phyloP scores from a whole-genome alignment of 768 basidiomycete species.

The Chalciporus piperatus region DNA sequence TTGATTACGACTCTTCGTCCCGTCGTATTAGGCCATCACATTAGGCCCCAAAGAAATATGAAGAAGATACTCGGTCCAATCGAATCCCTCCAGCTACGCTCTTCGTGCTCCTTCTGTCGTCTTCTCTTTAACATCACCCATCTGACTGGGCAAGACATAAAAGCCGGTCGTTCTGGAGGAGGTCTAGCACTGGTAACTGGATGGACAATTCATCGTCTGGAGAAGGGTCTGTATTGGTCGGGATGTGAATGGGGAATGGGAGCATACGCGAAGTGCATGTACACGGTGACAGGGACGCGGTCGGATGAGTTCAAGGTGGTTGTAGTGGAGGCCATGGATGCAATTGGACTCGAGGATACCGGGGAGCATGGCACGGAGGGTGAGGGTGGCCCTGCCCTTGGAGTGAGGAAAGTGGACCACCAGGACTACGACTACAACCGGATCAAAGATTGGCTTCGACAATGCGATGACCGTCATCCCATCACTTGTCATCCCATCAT shows the following conservation, averaged over 20 bases:
- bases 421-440: not conserved
- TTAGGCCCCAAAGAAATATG: not conserved
- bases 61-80: not conserved
- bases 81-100: not conserved
- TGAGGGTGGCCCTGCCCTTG: not conserved
- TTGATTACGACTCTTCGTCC: not conserved
- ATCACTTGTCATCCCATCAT: slow-evolving; percentile 2
- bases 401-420: slow-evolving; percentile 5
- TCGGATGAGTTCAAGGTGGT: not conserved
- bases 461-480: slow-evolving; percentile 8
- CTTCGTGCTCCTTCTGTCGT: not conserved
- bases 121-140: not conserved
- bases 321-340: slow-evolving; percentile 1
- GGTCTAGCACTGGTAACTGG: not conserved
- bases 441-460: slow-evolving; percentile 9
- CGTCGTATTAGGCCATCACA: not conserved
- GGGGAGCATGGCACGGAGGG: not conserved
- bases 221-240: not conserved
- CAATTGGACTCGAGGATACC: slow-evolving; percentile 2
- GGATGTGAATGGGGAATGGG: not conserved
- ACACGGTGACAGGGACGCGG: slow-evolving; percentile 5
- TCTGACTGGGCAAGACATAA: not conserved
- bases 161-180: not conserved
- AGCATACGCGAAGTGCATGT: not conserved
- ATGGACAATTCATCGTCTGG: not conserved